Evolutionary conservation across 306 rosid genomes (phyloP), one percentile per base, ranked within the genome.

Genomic region (Alnus glutinosa): DNA sequence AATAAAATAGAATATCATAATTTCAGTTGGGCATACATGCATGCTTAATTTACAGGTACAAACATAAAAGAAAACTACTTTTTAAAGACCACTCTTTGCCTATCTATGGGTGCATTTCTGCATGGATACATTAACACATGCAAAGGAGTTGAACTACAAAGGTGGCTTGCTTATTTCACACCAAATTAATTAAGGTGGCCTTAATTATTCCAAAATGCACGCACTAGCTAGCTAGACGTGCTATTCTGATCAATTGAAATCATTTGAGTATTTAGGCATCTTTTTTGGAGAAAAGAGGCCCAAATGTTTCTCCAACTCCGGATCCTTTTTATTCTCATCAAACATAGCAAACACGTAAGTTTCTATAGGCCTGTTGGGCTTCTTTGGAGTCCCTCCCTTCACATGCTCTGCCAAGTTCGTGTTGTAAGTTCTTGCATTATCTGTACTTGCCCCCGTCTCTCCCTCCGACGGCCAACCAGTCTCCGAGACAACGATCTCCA

Each of bases 391-490:
- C 66, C 89, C 89, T n/a, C 50, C 30, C 79, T 62, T 79, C 19
- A 85, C 87, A 71, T 83, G 88, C 4, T 51, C 15, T 16, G 82
- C 75, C 78, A 89, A 54, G 0, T 81, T 85, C 1, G 73, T 75
- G 42, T 86, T 83, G 30, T 86, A 88, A 55, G 80, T 81, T 55
- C 81, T 55, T 8, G 89, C 88, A 79, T 83, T 79, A 1, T 80
- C 81, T 2, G 34, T 47, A 2, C 78, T 57, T 49, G 89, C 79
- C n/a, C 72, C 85, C 0, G 4, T 55, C 28, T 90, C 89, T 10
- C 85, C 85, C 7, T 59, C 55, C 0, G 90, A 77, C 2, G 94
- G 90, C 89, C 92, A 90, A 3, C 92, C 92, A 51, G 70, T 81
- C 78, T 88, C 86, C 0, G 91, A 78, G 7, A 85, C 89, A 30